Evolutionary conservation across 2,329 filamentous ascomycete species (phyloP).

Genomic region (Colletotrichum viniferum): DNA sequence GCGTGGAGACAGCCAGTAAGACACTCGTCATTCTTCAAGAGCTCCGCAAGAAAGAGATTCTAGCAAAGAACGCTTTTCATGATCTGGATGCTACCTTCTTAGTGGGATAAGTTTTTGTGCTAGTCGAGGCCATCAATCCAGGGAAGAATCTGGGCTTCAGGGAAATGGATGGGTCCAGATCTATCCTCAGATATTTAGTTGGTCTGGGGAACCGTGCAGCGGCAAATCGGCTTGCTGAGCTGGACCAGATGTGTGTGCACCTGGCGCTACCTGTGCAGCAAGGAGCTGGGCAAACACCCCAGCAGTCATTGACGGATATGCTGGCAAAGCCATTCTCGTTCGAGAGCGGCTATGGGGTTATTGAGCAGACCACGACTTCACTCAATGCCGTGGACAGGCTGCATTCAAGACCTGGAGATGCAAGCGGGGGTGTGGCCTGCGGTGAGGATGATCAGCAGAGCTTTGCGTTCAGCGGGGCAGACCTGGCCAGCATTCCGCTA

Average conservation of each 20-base stretch:
- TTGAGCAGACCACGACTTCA: neutral
- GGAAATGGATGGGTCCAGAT: neutral
- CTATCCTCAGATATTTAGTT: conserved; percentile 2
- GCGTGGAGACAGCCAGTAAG: conserved; percentile 13
- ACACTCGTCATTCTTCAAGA: conserved; percentile 8
- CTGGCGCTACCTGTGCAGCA: neutral
- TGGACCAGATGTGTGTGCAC: conserved; percentile 18
- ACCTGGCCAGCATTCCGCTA: neutral
- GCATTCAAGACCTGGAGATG: neutral
- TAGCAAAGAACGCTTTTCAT: conserved; percentile 7
- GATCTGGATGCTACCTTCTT: conserved; percentile 13
- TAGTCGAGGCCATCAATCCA: conserved; percentile 11
- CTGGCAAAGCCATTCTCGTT: neutral
- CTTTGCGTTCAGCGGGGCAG: neutral
- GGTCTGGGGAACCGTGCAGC: conserved; percentile 9
- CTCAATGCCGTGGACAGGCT: neutral
- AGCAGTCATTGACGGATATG: neutral
- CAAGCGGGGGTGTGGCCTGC: too few relatives aligned
- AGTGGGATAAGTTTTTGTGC: conserved; percentile 12
- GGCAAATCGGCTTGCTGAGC: neutral
- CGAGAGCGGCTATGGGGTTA: neutral
- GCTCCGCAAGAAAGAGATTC: neutral
- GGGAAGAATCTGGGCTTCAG: neutral
- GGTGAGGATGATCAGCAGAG: neutral
- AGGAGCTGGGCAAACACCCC: neutral